Percentiles rank a stretch among this genome's conserved stretches.
These are phyloP conservation scores for Termitomyces sp. DNA, from an alignment of 768 basidiomycete genomes.

Conservation along the genomic window DNA sequence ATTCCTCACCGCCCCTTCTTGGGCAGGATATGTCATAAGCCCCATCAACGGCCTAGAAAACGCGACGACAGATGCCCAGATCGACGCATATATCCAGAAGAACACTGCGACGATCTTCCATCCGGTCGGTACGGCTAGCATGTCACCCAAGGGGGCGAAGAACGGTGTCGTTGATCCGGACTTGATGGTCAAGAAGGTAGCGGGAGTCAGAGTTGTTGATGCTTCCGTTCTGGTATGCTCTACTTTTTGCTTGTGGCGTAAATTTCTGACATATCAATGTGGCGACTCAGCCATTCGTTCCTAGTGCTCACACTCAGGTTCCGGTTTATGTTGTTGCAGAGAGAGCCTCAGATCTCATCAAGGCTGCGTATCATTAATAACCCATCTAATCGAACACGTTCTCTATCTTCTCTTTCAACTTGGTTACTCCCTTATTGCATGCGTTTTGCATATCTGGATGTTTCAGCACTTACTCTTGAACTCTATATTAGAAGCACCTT, in stretches of 20 bases:
- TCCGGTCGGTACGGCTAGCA: constrained; percentile 22
- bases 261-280: not conserved
- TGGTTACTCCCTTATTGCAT: not conserved
- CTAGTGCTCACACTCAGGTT: constrained; percentile 3
- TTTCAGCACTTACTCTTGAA: not conserved
- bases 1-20: constrained; percentile 9
- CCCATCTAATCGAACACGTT: not conserved
- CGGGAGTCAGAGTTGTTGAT: constrained; percentile 32
- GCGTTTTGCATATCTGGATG: not conserved
- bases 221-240: constrained; percentile 24
- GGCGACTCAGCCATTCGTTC: not conserved
- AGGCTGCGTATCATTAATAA: not conserved
- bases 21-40: constrained; percentile 2
- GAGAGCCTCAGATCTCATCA: constrained; percentile 1
- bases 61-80: constrained; percentile 6
- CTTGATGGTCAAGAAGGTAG: constrained; percentile 28
- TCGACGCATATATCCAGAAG: constrained; percentile 2
- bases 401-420: not conserved
- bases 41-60: constrained; percentile 5
- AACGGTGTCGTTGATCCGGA: constrained; percentile 32
- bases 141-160: constrained; percentile 23
- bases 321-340: not conserved
- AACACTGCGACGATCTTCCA: constrained; percentile 14
- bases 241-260: not conserved
- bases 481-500: not conserved